Evolutionary conservation across 192 early-diverging fungal genomes (phyloP), one percentile per base, ranked within the genome.

Genomic region (Backusella tuberculispora): DNA sequence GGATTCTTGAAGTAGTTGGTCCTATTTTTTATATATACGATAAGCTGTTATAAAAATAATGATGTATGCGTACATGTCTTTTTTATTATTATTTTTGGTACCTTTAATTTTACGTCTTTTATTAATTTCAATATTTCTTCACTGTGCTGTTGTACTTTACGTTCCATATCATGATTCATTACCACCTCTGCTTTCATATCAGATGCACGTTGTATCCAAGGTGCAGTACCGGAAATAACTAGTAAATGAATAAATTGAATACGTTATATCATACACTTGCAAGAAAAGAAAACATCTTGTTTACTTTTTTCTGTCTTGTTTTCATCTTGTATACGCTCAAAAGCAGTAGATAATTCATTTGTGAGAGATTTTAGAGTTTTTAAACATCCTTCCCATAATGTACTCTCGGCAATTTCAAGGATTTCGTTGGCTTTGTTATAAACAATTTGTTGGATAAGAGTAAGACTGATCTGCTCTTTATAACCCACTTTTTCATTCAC

Each of bases 151-250:
- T 92, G 90, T 13, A 93, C 84, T 80, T 94, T 89, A 34, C 88
- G 88, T 75, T 95, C 88, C 66, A 93, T 87, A 41, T 96, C 94
- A 14, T 88, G 81, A 80, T 96, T 97, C 26, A 95, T 84, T 50
- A 91, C 84, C 60, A 95, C 91, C 56, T 92, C 90, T 0, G 85
- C 88, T 78, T 96, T 95, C 83, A 96, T 86, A 45, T 90, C 87
- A 56, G 86, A 86, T n/a, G 95, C 93, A 8, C 95, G 85, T 69
- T 83, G 81, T 48, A 90, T 76, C 97, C 97, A 97, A 21, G 96
- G 95, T 66, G 90, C 84, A 47, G 86, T 89, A 6, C 76, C 72
- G 14, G 83, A 83, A 8, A 60, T 40, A 70, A 84, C 85, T 90
- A 46, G 24, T 44, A 37, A 41, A 44, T 40, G 13, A 14, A 34